Evolutionary conservation across 345 rosid genomes (phyloP).

Genomic region (Aquilaria sinensis): DNA sequence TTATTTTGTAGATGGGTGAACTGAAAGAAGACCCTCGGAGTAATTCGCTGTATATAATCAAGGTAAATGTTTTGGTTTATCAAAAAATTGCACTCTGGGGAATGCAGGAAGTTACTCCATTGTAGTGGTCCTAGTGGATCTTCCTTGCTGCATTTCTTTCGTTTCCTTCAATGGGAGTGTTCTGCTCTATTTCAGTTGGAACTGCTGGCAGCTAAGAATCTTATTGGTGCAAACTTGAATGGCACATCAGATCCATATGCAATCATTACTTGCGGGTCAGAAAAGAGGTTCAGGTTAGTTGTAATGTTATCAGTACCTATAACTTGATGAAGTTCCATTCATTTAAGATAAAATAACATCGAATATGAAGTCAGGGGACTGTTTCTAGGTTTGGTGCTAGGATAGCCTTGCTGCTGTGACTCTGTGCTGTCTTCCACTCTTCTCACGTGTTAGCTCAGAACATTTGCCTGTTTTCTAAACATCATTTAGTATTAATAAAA

Average conservation of each 20-base stretch:
- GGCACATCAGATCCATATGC: constrained; percentile 99
- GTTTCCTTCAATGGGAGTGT: not conserved
- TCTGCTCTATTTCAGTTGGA: constrained; percentile 55
- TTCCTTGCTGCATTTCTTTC: not conserved
- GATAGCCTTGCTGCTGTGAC: too few relatives aligned
- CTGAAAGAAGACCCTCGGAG: constrained; percentile 58
- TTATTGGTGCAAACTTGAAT: constrained; percentile 89
- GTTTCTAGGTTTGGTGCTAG: too few relatives aligned
- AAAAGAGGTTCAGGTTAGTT: constrained; percentile 88
- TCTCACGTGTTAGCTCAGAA: too few relatives aligned
- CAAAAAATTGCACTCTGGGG: not conserved
- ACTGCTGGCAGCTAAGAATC: constrained; percentile 95
- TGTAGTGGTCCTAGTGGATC: not conserved
- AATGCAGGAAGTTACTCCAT: not conserved
- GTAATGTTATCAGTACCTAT: not conserved
- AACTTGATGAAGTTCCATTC: too few relatives aligned
- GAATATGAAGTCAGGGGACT: too few relatives aligned
- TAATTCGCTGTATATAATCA: constrained; percentile 67
- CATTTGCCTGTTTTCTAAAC: too few relatives aligned
- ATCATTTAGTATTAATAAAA: too few relatives aligned
- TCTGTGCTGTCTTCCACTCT: too few relatives aligned
- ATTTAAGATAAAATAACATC: too few relatives aligned
- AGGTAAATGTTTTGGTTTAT: constrained; percentile 31
- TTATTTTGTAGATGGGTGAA: constrained; percentile 79
- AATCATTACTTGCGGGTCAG: constrained; percentile 91